A percentile compares a stretch with the other conserved stretches of the same genome.
Evolutionary conservation across 257 asterid species (phyloP).

Genomic region (Nicotiana tomentosiformis): DNA sequence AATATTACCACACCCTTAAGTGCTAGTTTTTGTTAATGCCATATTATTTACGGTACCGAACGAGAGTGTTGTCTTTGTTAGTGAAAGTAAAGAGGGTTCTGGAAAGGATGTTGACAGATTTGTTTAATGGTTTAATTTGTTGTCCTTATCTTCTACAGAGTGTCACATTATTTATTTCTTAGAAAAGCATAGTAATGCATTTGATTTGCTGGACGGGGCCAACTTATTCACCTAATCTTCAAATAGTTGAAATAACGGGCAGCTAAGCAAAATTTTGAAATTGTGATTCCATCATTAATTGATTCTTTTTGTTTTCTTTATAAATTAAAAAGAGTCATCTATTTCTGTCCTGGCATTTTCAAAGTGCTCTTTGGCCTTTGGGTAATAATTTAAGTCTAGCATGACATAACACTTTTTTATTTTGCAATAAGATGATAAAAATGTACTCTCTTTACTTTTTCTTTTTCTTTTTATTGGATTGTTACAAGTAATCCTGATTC

Average conservation of each 20-base stretch:
- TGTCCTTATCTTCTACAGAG: slow-evolving; percentile 51
- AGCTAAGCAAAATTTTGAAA: slow-evolving; percentile 8
- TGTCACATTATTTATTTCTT: slow-evolving; percentile 17
- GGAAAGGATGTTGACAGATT: slow-evolving; percentile 37
- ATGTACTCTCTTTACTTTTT: no score
- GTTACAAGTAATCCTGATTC: no score
- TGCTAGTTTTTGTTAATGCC: background rate
- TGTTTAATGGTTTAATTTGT: slow-evolving; percentile 9
- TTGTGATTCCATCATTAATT: background rate
- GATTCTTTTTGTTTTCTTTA: background rate
- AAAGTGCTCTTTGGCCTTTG: no score
- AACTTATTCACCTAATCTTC: slow-evolving; percentile 9
- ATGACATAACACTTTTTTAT: no score
- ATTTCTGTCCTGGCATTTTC: no score
- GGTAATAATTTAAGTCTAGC: no score
- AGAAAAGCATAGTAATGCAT: background rate
- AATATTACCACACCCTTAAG: background rate
- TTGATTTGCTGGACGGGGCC: slow-evolving; percentile 12
- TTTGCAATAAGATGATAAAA: no score
- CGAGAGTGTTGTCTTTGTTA: background rate
- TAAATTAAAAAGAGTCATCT: slow-evolving; percentile 13
- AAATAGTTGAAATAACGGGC: slow-evolving; percentile 7
- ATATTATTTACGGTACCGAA: background rate
- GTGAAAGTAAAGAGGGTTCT: slow-evolving; percentile 23
- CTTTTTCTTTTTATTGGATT: no score